Evolutionary conservation across 768 basidiomycete genomes (phyloP).

Genomic region (Amanita muscaria): DNA sequence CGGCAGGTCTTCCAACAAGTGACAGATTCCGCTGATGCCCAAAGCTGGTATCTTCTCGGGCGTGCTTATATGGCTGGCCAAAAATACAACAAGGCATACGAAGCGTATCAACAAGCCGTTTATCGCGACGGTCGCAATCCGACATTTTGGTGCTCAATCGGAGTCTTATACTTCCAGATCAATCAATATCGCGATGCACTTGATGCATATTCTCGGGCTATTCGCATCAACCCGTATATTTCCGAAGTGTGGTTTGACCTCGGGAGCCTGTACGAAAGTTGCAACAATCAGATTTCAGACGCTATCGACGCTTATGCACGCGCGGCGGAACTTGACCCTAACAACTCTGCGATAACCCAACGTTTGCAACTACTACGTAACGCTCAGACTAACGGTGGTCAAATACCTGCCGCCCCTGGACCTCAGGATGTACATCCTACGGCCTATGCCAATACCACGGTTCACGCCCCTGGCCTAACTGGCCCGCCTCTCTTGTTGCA

Average conservation of each 20-base stretch:
- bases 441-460: slow-evolving; percentile 75
- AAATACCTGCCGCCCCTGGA: slow-evolving; percentile 79
- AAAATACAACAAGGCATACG: slow-evolving; percentile 99
- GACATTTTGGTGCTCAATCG: slow-evolving; percentile 99
- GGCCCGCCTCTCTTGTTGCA: slow-evolving; percentile 63
- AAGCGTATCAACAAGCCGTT: slow-evolving; percentile 98
- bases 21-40: slow-evolving; percentile 87
- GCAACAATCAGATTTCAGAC: slow-evolving; percentile 98
- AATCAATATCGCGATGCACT: slow-evolving; percentile 99
- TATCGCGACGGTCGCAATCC: slow-evolving; percentile 98
- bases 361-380: slow-evolving; percentile 71
- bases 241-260: slow-evolving; percentile 95
- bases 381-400: slow-evolving; percentile 67
- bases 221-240: slow-evolving; percentile 98
- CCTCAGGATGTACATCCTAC: slow-evolving; percentile 96
- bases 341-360: slow-evolving; percentile 73
- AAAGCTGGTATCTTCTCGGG: slow-evolving; percentile 98
- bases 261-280: slow-evolving; percentile 93
- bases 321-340: slow-evolving; percentile 88
- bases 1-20: background rate
- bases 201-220: slow-evolving; percentile 97
- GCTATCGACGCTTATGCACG: slow-evolving; percentile 98
- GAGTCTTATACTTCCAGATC: slow-evolving; percentile 98
- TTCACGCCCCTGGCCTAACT: slow-evolving; percentile 58
- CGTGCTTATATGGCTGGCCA: slow-evolving; percentile 98